Base-by-base conservation (phyloP, 2,329 filamentous ascomycete species). In the Coleophoma eucalyptorum region DNA sequence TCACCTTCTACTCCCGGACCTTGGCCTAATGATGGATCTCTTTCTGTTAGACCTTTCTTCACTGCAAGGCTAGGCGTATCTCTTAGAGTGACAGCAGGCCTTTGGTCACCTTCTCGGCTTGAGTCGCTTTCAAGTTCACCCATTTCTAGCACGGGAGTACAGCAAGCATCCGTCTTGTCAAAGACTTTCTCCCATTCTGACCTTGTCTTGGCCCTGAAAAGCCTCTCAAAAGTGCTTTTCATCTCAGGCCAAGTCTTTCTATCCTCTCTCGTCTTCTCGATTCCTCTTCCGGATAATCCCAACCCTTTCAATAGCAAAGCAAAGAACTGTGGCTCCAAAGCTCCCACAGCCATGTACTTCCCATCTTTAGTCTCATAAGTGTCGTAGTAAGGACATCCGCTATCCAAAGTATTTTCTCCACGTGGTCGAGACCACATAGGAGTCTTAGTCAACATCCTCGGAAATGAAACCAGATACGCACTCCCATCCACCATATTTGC, bases 401-500 rank as follows among this genome's bases (percentile, higher is more conserved):
- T 84, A 69, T 97, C 93, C 43, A 97, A 72, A 50, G 86, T 61
- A 67, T 97, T 97, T 50, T 78, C 76, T 0, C 93, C 93, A 45
- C 92, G 75, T 21, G 81, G 76, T 3, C 68, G 67, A 58, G 73
- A 66, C 75, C 90, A 92, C 37, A 84, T 65, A 1, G 80, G 77
- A 6, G 75, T 84, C 64, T 86, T 84, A 54, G 77, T 74, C 26
- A 76, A 75, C 54, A 95, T 73, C 33, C 93, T 77, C 47, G 89
- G 86, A 71, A 93, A 93, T 0, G 84, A 87, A 1, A 86, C 85
- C 21, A 97, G 72, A 67, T 93, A 93, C 34, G 84, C 81, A 19
- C 80, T 82, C 8, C 93, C 93, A 71, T 97, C 93, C 12, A 97
- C 93, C 93, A 97, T 97, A 68, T 96, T 97, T 15, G 89, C 90